A percentile compares a stretch with the other conserved stretches of the same genome.
Evolutionary conservation across 1,284 basidiomycete genomes (phyloP).

Genomic region (Naganishia sp.): DNA sequence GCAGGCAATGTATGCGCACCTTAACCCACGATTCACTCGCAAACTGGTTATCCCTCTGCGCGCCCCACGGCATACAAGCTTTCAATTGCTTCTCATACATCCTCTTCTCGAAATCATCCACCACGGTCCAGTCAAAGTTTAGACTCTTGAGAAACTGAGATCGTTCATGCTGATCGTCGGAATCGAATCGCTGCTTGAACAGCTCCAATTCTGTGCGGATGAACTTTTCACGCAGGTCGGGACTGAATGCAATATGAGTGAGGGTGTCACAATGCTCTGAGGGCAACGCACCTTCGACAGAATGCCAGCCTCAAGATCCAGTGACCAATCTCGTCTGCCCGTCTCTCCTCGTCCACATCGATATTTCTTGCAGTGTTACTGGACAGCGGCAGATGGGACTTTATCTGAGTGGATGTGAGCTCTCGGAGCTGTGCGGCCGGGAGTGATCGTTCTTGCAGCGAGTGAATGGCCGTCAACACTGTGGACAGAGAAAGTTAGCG

Average conservation of each 20-base stretch:
- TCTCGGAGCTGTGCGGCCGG: conserved; percentile 43
- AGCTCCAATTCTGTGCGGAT: conserved; percentile 84
- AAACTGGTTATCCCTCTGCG: conserved; percentile 19
- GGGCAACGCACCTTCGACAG: conserved; percentile 78
- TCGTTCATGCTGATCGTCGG: conserved; percentile 65
- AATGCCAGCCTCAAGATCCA: conserved; percentile 94
- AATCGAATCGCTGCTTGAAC: conserved; percentile 82
- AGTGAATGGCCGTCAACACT: conserved; percentile 92
- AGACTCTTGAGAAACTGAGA: conserved; percentile 72
- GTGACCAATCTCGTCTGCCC: conserved; percentile 87
- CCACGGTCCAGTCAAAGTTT: conserved; percentile 75
- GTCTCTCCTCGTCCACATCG: conserved; percentile 67
- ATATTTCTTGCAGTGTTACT: conserved; percentile 61
- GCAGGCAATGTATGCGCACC: background rate
- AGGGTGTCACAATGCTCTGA: background rate
- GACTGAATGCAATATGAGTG: conserved; percentile 59
- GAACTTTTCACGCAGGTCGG: conserved; percentile 86
- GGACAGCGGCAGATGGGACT: conserved; percentile 60
- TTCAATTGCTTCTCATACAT: conserved; percentile 38
- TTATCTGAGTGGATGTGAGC: conserved; percentile 46
- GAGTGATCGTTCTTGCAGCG: conserved; percentile 58
- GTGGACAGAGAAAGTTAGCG: background rate
- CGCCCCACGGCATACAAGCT: conserved; percentile 43
- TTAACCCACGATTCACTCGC: conserved; percentile 26
- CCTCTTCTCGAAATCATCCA: conserved; percentile 63